These are phyloP conservation scores for Neolentinus lepideus DNA, from an alignment of 1,284 basidiomycete genomes.

Conservation along the genomic window DNA sequence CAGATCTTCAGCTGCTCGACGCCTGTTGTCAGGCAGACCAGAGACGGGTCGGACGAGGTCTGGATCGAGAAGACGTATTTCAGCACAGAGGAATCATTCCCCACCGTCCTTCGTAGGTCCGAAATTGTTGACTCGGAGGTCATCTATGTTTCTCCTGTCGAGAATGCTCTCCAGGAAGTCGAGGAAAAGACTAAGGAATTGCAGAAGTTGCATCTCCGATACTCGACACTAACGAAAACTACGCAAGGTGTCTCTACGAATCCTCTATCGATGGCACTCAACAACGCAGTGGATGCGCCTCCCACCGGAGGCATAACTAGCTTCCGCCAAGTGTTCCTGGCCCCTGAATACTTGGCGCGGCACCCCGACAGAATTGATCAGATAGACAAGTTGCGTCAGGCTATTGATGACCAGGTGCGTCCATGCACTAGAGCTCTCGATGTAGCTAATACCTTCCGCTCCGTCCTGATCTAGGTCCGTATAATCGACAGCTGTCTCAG, in stretches of 20 bases:
- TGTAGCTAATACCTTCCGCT: conserved; percentile 6
- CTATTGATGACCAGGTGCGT: conserved; percentile 79
- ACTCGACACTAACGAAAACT: conserved; percentile 73
- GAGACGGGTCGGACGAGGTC: conserved; percentile 61
- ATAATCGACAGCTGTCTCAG: conserved; percentile 81
- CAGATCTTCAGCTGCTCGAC: conserved; percentile 78
- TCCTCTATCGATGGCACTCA: conserved; percentile 82
- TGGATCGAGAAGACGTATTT: conserved; percentile 90
- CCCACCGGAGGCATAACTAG: conserved; percentile 69
- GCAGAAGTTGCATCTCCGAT: conserved; percentile 61
- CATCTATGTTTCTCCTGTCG: conserved; percentile 82
- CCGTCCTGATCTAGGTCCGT: conserved; percentile 44
- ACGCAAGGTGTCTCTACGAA: conserved; percentile 72
- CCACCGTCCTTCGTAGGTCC: conserved; percentile 86
- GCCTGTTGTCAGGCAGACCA: conserved; percentile 53
- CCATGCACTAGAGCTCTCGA: neutral
- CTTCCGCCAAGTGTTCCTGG: conserved; percentile 77
- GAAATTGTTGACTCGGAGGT: conserved; percentile 77
- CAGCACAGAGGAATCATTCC: conserved; percentile 86
- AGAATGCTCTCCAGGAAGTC: conserved; percentile 79
- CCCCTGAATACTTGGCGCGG: conserved; percentile 56
- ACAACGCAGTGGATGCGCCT: conserved; percentile 82
- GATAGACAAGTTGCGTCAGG: conserved; percentile 63
- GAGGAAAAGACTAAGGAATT: conserved; percentile 75
- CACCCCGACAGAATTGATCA: conserved; percentile 68